A percentile compares a stretch with the other conserved stretches of the same genome.
These are phyloP conservation scores for Tetraselmis striata DNA, from an alignment of 139 green algal genomes.

Conservation along the genomic window DNA sequence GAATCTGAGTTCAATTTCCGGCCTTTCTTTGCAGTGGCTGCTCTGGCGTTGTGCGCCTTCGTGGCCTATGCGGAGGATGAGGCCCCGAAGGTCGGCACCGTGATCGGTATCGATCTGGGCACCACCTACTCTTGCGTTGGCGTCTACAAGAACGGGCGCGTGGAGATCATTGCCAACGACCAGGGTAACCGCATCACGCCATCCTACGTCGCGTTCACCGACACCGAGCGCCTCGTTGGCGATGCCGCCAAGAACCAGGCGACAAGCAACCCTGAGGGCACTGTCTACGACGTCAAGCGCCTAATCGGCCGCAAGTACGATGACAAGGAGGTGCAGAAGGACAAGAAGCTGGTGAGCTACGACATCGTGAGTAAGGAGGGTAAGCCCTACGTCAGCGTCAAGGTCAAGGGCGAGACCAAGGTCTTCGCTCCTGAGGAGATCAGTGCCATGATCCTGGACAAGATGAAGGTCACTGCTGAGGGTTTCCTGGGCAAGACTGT, in stretches of 20 bases:
- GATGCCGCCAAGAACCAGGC: slow-evolving; percentile 98
- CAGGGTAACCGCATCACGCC: slow-evolving; percentile 96
- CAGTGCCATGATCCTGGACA: slow-evolving; percentile 39
- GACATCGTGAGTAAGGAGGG: slow-evolving; percentile 84
- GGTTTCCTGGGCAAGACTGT: slow-evolving; percentile 66
- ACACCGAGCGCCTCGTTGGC: slow-evolving; percentile 97
- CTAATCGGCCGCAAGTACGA: slow-evolving; percentile 93
- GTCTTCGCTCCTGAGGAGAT: slow-evolving; percentile 46
- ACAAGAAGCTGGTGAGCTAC: slow-evolving; percentile 95
- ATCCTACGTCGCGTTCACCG: slow-evolving; percentile 99
- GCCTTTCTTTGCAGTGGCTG: background rate
- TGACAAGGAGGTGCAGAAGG: slow-evolving; percentile 92
- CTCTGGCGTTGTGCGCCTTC: slow-evolving; percentile 1
- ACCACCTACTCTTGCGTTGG: slow-evolving; percentile 98
- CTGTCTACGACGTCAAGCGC: slow-evolving; percentile 97
- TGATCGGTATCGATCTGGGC: slow-evolving; percentile 98
- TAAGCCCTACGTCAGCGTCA: slow-evolving; percentile 92
- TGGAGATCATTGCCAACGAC: slow-evolving; percentile 99
- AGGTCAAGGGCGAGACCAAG: slow-evolving; percentile 43
- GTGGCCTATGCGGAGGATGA: background rate
- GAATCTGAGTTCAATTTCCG: too few relatives aligned
- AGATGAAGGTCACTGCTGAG: slow-evolving; percentile 82
- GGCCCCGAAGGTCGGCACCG: slow-evolving; percentile 48
- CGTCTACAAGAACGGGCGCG: slow-evolving; percentile 95
- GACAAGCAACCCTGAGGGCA: slow-evolving; percentile 84